Conservation (phyloP, 108 stramenopile genomes). For the Skeletonema grethae region DNA sequence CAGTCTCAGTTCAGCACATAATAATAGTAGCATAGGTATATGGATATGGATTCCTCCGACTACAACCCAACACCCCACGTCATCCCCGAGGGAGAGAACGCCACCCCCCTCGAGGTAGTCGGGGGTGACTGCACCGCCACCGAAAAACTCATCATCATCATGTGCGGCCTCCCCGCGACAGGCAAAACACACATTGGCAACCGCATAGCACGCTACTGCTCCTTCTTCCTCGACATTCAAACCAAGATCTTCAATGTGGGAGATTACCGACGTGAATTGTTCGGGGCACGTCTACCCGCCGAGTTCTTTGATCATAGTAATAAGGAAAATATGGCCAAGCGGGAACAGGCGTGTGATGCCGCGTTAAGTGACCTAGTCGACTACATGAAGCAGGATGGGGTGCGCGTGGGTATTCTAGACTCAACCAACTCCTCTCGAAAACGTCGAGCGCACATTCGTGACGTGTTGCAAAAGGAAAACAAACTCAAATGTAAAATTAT, state of each 20-base stretch:
- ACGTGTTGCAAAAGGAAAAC: constrained; percentile 37
- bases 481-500: constrained; percentile 71
- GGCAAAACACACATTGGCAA: constrained; percentile 98
- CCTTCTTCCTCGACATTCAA: constrained; percentile 91
- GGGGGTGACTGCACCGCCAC: constrained; percentile 69
- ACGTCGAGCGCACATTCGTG: constrained; percentile 68
- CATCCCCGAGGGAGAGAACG: constrained; percentile 88
- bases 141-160: constrained; percentile 93
- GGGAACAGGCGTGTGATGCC: constrained; percentile 78
- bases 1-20: background rate
- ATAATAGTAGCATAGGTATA: too few species aligned
- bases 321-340: constrained; percentile 56
- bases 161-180: constrained; percentile 96
- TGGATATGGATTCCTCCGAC: constrained; percentile 18
- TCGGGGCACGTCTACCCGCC: constrained; percentile 77
- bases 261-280: constrained; percentile 88
- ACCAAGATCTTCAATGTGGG: constrained; percentile 94
- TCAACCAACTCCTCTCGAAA: constrained; percentile 91
- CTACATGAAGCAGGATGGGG: constrained; percentile 79
- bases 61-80: constrained; percentile 89
- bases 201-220: constrained; percentile 90
- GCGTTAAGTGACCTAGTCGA: constrained; percentile 89
- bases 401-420: constrained; percentile 95
- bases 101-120: constrained; percentile 87
- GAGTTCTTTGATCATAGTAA: constrained; percentile 94